These are phyloP conservation scores for Aureobasidium pullulans DNA, from an alignment of 2,329 filamentous ascomycete species.

Conservation along the genomic window DNA sequence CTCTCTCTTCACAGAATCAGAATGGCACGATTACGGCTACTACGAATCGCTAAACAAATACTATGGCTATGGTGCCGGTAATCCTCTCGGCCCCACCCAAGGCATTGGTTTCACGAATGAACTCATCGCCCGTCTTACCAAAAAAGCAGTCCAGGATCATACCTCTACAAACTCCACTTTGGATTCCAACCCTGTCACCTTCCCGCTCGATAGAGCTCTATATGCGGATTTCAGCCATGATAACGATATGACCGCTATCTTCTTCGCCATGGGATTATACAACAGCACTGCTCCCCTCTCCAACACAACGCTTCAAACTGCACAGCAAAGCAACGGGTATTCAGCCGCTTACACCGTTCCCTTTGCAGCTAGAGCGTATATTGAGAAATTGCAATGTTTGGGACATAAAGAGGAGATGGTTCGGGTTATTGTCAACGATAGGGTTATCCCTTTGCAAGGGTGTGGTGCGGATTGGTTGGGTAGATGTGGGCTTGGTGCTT, in stretches of 20 bases:
- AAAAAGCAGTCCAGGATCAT: constrained; percentile 58
- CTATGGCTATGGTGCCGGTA: constrained; percentile 73
- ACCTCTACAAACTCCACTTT: constrained; percentile 75
- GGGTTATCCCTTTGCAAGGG: constrained; percentile 63
- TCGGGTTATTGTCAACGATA: constrained; percentile 74
- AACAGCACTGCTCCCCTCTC: constrained; percentile 50
- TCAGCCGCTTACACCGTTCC: constrained; percentile 73
- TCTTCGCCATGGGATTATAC: constrained; percentile 71
- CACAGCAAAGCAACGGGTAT: constrained; percentile 57
- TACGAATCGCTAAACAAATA: constrained; percentile 73
- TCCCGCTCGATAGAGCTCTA: constrained; percentile 59
- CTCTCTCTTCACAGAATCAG: constrained; percentile 58
- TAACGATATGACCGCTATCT: constrained; percentile 73
- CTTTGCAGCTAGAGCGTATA: constrained; percentile 72
- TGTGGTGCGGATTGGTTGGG: constrained; percentile 66
- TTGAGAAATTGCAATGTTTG: constrained; percentile 76
- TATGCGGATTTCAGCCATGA: constrained; percentile 93
- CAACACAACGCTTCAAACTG: constrained; percentile 41
- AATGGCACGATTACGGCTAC: constrained; percentile 77
- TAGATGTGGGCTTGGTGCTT: constrained; percentile 60
- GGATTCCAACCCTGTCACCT: constrained; percentile 58
- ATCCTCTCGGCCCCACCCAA: constrained; percentile 72
- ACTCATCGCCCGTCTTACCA: constrained; percentile 71
- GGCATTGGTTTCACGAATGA: constrained; percentile 86
- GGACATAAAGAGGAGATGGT: constrained; percentile 60